A percentile compares a stretch with the other conserved stretches of the same genome.
Conservation (phyloP, 768 basidiomycete species). For the Tubosaeta brunneosetosa region DNA sequence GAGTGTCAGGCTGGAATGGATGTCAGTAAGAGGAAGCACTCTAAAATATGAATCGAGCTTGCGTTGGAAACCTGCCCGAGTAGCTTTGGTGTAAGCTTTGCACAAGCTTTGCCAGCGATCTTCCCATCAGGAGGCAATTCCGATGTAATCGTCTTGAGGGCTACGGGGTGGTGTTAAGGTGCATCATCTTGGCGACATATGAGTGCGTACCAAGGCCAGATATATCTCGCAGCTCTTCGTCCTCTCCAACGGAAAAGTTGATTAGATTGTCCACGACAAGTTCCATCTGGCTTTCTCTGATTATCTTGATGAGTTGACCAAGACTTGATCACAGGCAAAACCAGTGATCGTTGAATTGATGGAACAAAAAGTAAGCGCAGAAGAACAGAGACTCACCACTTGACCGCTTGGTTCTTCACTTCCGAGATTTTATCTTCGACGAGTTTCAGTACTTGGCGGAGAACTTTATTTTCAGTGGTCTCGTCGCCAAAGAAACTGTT, state of each 20-base stretch:
- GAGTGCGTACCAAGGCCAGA: constrained; percentile 70
- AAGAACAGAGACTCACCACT: constrained; percentile 55
- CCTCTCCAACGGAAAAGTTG: constrained; percentile 76
- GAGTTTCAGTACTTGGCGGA: constrained; percentile 77
- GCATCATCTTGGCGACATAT: background rate
- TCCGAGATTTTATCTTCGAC: constrained; percentile 96
- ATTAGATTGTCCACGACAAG: constrained; percentile 87
- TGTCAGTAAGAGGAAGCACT: constrained; percentile 5
- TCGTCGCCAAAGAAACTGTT: constrained; percentile 81
- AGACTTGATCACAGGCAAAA: constrained; percentile 44
- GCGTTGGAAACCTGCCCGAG: constrained; percentile 77
- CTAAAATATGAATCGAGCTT: constrained; percentile 13
- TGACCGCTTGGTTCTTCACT: constrained; percentile 96
- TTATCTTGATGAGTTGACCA: constrained; percentile 85
- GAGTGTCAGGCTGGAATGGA: constrained; percentile 49
- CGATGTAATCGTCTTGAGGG: constrained; percentile 90
- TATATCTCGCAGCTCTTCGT: constrained; percentile 93
- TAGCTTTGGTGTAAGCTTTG: constrained; percentile 79
- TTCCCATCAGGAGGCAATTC: constrained; percentile 83
- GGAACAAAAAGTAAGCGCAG: too few species aligned
- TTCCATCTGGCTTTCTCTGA: constrained; percentile 78
- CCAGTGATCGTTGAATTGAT: too few species aligned
- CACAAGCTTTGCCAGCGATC: constrained; percentile 73
- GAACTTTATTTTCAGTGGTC: constrained; percentile 74
- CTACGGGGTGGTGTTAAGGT: constrained; percentile 37